These are phyloP conservation scores for Meyerozyma guilliermondii DNA, from an alignment of 1,139 yeast species.

Conservation along the genomic window DNA sequence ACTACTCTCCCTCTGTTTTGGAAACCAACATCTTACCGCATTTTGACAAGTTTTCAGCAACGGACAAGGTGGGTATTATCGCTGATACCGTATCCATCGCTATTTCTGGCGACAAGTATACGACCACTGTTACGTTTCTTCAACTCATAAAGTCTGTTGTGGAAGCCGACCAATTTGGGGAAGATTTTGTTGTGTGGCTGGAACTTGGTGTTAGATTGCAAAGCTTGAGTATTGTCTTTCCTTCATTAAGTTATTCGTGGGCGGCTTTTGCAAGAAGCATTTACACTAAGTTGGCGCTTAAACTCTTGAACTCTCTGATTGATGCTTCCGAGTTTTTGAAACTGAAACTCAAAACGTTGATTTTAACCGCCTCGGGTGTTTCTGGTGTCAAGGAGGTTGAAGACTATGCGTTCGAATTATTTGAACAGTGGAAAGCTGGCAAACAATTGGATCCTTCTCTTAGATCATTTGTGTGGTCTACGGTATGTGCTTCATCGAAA, in stretches of 20 bases:
- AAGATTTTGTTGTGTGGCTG: constrained; percentile 61
- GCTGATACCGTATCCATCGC: constrained; percentile 62
- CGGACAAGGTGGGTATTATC: constrained; percentile 63
- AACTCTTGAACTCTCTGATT: constrained; percentile 27
- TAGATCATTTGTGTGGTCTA: constrained; percentile 47
- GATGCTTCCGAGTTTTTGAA: constrained; percentile 33
- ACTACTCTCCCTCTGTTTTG: constrained; percentile 50
- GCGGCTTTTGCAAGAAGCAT: constrained; percentile 36
- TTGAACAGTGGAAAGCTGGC: constrained; percentile 32
- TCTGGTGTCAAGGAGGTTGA: constrained; percentile 47
- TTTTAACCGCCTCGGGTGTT: constrained; percentile 49
- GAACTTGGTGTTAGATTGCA: constrained; percentile 46
- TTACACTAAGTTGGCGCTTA: constrained; percentile 35
- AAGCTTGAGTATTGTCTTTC: constrained; percentile 42
- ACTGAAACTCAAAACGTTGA: constrained; percentile 45
- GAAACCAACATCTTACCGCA: constrained; percentile 37
- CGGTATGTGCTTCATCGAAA: constrained; percentile 41
- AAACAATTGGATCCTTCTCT: constrained; percentile 49
- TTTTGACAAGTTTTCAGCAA: constrained; percentile 42
- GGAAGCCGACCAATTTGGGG: constrained; percentile 37
- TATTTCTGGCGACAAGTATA: constrained; percentile 50
- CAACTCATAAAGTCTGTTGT: constrained; percentile 39
- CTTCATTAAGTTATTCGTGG: constrained; percentile 37
- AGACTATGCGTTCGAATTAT: constrained; percentile 38
- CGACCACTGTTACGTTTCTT: constrained; percentile 44